These are phyloP conservation scores for Boletales sp. DNA, from an alignment of 768 basidiomycete species.

Conservation along the genomic window DNA sequence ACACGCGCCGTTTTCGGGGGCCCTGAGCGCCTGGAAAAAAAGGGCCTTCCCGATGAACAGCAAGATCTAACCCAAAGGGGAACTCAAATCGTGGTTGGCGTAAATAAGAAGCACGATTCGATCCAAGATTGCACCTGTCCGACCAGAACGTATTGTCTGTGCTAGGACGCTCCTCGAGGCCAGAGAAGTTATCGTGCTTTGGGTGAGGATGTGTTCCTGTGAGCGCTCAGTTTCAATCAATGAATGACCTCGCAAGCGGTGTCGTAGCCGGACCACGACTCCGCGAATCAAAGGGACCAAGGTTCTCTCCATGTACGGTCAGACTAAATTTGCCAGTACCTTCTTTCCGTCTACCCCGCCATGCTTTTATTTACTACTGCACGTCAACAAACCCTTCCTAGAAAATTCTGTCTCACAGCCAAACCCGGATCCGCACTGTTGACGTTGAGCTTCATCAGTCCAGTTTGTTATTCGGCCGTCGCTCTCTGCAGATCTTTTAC, in stretches of 20 bases:
- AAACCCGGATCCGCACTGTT: conserved; percentile 14
- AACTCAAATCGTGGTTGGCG: conserved; percentile 40
- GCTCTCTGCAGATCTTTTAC: conserved; percentile 26
- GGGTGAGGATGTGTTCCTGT: conserved; percentile 24
- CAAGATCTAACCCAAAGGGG: conserved; percentile 46
- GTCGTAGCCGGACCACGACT: conserved; percentile 28
- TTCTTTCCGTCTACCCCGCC: conserved; percentile 27
- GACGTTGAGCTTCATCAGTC: conserved; percentile 17
- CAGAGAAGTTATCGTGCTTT: conserved; percentile 31
- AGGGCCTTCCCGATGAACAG: conserved; percentile 10
- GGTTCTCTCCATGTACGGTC: conserved; percentile 29
- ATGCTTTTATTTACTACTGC: conserved; percentile 30
- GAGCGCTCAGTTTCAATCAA: conserved; percentile 32
- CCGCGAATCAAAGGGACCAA: conserved; percentile 31
- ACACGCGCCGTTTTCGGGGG: conserved; percentile 26
- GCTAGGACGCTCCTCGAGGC: conserved; percentile 47
- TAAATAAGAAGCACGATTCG: conserved; percentile 40
- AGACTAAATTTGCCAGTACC: conserved; percentile 28
- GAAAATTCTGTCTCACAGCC: conserved; percentile 22
- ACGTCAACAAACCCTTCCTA: conserved; percentile 24
- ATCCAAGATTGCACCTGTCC: conserved; percentile 31
- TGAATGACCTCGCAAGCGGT: conserved; percentile 21
- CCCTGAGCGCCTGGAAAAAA: conserved; percentile 26
- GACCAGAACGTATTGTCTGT: conserved; percentile 23
- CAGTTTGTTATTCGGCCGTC: conserved; percentile 26